Base-by-base conservation (phyloP, 2,329 filamentous ascomycete species). In the Ophiostoma sp. region DNA sequence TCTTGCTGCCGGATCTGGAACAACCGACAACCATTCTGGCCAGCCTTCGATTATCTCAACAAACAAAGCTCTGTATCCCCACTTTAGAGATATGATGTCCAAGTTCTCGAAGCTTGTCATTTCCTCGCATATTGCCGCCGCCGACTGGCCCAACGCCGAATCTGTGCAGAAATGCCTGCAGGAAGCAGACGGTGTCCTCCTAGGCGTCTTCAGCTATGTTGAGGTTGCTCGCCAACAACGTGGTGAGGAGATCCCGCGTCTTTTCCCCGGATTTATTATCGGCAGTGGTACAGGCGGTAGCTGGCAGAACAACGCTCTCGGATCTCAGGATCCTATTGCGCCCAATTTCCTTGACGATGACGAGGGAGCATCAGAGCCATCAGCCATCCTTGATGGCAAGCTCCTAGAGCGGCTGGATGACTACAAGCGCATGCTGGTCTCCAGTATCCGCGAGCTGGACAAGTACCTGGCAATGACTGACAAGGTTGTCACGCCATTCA, bases 71-170 rank as follows among this genome's bases (percentile, higher is more conserved):
- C 82, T 99, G 16, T 98, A 98, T 76, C 95, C 95, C 38, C 93
- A 98, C 78, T 99, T 99, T 79, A 85, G 95, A 67, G 95, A 98
- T 76, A 98, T 98, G 89, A 99, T 99, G 95, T 98, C 95, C 62
- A 93, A 96, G 74, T 99, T 99, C 77, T 98, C 95, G n/a, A 99
- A 99, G 78, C 84, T 99, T 9, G 95, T 99, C 62, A 89, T 99
- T 65, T 99, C 95, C 2, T 98, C 95, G 14, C 95, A 99, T 76
- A 97, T 99, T 76, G 95, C 95, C 52, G 93, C 94, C 5, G 92
- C 94, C 45, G 95, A 99, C 79, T 98, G 93, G 87, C 93, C 94
- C 8, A 93, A 94, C 67, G 89, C 92, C 16, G 95, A 99, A 78
- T 96, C 94, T 0, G 91, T 94, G 70, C 89, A 95, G 67, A 99